Evolutionary conservation across 2,329 filamentous ascomycete species (phyloP).

Genomic region (Fusarium gaditjirri): DNA sequence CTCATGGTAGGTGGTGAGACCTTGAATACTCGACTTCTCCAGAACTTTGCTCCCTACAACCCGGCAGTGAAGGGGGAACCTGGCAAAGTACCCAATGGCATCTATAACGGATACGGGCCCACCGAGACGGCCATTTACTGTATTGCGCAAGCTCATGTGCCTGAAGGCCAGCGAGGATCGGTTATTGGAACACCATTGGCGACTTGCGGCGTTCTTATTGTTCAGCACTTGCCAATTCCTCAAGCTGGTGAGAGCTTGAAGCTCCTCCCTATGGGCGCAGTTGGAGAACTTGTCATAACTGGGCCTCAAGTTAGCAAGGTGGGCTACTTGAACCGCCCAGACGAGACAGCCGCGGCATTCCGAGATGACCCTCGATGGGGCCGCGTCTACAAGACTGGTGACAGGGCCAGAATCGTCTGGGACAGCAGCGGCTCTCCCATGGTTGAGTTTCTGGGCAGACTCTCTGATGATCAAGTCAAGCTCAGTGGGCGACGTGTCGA

Average conservation of each 20-base stretch:
- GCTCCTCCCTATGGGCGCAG: conserved; percentile 7
- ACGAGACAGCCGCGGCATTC: conserved; percentile 7
- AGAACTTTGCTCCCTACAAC: conserved; percentile 3
- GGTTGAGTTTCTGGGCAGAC: conserved; percentile 16
- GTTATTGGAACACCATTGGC: conserved; percentile 1
- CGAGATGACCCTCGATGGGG: not conserved
- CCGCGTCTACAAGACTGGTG: conserved; percentile 9
- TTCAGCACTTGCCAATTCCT: fast-evolving
- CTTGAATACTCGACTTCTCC: conserved; percentile 8
- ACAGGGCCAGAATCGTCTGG: conserved; percentile 15
- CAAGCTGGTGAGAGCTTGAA: not conserved
- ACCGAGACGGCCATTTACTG: conserved; percentile 19
- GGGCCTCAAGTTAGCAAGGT: conserved; percentile 13
- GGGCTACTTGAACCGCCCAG: conserved; percentile 19
- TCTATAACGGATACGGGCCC: conserved; percentile 24
- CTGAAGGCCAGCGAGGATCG: conserved; percentile 1
- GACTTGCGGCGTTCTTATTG: not conserved
- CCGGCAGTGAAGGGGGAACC: fast-evolving
- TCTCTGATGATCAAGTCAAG: conserved; percentile 27
- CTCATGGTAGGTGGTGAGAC: conserved; percentile 32
- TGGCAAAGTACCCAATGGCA: not conserved
- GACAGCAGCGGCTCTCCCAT: not conserved
- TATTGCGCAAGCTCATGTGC: conserved; percentile 15
- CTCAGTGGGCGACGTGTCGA: conserved; percentile 26
- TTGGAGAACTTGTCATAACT: conserved; percentile 15